Conservation (phyloP, 2,329 filamentous ascomycete species). For the Trichoderma sp. region DNA sequence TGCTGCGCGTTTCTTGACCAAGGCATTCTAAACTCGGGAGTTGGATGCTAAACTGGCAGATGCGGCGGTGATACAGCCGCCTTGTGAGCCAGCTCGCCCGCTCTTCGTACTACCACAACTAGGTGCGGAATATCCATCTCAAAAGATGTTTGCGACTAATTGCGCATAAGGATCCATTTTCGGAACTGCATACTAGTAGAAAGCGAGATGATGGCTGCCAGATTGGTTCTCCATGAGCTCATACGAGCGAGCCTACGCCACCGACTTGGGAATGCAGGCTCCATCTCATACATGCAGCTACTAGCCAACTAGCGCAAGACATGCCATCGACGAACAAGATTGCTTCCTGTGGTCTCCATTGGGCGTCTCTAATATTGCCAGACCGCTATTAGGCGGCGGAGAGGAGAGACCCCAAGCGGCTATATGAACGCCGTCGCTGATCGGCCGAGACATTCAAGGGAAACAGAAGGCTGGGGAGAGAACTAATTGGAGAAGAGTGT, state of each 20-base stretch:
- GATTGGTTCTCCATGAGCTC: not conserved
- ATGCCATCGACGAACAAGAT: not conserved
- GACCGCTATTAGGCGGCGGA: not conserved
- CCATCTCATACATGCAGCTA: conserved; percentile 13
- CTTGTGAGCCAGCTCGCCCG: not conserved
- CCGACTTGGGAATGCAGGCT: not conserved
- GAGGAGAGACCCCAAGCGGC: not conserved
- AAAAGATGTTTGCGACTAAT: not conserved
- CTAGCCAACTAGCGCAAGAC: not conserved
- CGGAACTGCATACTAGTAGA: not conserved
- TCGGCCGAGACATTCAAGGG: conserved; percentile 1
- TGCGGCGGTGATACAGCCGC: not conserved
- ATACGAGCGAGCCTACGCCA: not conserved
- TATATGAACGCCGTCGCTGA: not conserved
- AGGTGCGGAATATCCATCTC: not conserved
- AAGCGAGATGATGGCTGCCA: not conserved
- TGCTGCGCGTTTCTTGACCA: not conserved
- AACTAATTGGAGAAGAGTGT: not conserved
- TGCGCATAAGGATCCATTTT: not conserved
- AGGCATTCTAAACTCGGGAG: not conserved
- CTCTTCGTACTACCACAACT: not conserved
- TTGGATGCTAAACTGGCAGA: not conserved
- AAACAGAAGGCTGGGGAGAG: not conserved
- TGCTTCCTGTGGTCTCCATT: not conserved
- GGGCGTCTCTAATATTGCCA: not conserved